These are phyloP conservation scores for Teratosphaeria zuluensis DNA, from an alignment of 2,329 filamentous ascomycete genomes.

Conservation along the genomic window DNA sequence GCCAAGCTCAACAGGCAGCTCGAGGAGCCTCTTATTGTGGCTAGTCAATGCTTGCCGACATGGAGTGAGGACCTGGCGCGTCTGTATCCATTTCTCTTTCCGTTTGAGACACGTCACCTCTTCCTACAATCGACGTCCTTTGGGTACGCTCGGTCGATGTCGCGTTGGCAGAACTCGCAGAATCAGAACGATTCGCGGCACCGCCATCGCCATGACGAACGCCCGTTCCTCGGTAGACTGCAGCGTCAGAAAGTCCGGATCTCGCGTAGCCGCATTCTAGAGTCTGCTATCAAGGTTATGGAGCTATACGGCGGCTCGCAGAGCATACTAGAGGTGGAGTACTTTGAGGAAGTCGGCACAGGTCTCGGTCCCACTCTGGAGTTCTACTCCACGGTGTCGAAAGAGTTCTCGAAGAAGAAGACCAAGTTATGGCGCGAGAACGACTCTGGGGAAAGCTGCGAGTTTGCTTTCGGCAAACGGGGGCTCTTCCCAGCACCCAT, in stretches of 20 bases:
- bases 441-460: conserved; percentile 60
- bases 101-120: conserved; percentile 91
- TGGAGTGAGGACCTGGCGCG: conserved; percentile 95
- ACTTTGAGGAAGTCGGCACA: conserved; percentile 97
- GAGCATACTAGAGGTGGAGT: conserved; percentile 92
- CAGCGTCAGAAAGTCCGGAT: conserved; percentile 98
- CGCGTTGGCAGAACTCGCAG: conserved; percentile 89
- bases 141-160: conserved; percentile 95
- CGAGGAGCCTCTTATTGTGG: conserved; percentile 92
- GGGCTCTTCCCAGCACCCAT: conserved; percentile 90
- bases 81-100: conserved; percentile 92
- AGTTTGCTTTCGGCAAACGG: conserved; percentile 74
- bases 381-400: conserved; percentile 95
- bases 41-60: conserved; percentile 86
- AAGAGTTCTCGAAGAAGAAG: conserved; percentile 95
- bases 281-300: conserved; percentile 97
- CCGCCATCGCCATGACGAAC: conserved; percentile 72
- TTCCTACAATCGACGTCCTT: conserved; percentile 98
- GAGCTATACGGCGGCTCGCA: conserved; percentile 95
- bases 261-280: conserved; percentile 83
- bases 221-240: conserved; percentile 80
- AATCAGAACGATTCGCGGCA: conserved; percentile 63
- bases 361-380: conserved; percentile 91
- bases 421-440: conserved; percentile 93
- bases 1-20: conserved; percentile 95